Base-by-base conservation (phyloP, 768 basidiomycete species). In the Phlegmacium glaucopus region DNA sequence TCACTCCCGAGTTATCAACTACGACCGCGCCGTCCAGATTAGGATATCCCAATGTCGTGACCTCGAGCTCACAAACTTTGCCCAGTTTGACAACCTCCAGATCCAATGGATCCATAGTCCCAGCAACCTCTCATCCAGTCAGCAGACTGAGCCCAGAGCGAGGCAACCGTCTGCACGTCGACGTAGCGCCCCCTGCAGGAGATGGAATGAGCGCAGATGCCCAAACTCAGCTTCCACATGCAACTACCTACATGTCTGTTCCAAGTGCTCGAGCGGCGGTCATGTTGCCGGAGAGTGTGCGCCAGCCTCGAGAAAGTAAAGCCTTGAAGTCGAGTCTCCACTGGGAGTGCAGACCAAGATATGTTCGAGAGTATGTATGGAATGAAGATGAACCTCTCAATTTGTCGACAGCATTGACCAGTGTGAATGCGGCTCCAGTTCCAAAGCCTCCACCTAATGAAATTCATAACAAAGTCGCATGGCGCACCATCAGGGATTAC, bases 1-100 rank as follows among this genome's bases (percentile, higher is more conserved):
- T 44, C 64, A 61, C 22, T 7, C 9, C 8, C 26, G 49, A 4
- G 44, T 70, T 51, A 59, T 70, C 48, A 10, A 59, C 3, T 67
- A 54, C 44, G 69, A 72, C 39, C 43, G 42, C 22, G 52, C 50
- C 9, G 39, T 61, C 39, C 26, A 47, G 9, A 27, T 51, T 28
- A 12, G 47, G 0, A 49, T 51, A 12, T 42, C 48, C 1, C 47
- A 51, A 18, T 39, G 38, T 0, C 28, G 39, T 11, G 44, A 55
- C 40, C 34, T 60, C 15, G 32, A 45, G 16, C 56, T 60, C 27
- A 39, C 45, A 6, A 50, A 60, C 47, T n/a, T 30, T 9, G 13
- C n/a, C n/a, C n/a, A 32, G 4, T 60, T 56, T 35, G 35, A 34
- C 0, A 50, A 60, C 34, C 56, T 57, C 29, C n/a, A 43, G 5